phyloP scores from a whole-genome alignment of 768 basidiomycete species.

The Termitomyces titanicus region DNA sequence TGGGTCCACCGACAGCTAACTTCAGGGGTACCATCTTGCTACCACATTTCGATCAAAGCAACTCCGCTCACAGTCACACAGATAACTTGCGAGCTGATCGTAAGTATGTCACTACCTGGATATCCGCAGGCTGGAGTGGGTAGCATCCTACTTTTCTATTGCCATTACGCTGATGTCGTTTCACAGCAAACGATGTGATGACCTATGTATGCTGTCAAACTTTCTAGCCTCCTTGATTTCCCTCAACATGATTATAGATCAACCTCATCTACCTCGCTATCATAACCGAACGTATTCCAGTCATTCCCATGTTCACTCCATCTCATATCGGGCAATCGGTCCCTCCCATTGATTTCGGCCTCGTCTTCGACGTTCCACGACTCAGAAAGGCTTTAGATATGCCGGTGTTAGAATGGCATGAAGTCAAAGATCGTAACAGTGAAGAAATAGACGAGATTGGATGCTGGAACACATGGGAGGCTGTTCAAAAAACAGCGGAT shows the following conservation, averaged over 20 bases:
- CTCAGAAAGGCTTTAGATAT: constrained; percentile 38
- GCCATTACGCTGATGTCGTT: constrained; percentile 5
- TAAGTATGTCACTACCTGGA: constrained; percentile 72
- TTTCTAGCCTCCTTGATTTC: not conserved
- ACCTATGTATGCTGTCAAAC: constrained; percentile 42
- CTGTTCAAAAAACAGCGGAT: constrained; percentile 35
- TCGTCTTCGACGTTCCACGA: constrained; percentile 57
- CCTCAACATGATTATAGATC: constrained; percentile 23
- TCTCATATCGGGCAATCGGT: constrained; percentile 49
- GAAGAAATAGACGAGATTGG: constrained; percentile 42
- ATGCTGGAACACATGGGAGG: constrained; percentile 55
- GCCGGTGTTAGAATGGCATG: constrained; percentile 60
- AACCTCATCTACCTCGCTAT: constrained; percentile 59
- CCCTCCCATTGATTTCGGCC: constrained; percentile 51
- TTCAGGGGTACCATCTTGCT: constrained; percentile 46
- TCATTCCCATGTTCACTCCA: constrained; percentile 56
- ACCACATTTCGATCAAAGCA: not conserved
- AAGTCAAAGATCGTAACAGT: constrained; percentile 50
- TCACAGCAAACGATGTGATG: constrained; percentile 75
- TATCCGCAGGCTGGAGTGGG: constrained; percentile 76
- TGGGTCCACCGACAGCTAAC: constrained; percentile 50
- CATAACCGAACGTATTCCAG: constrained; percentile 56
- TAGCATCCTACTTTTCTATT: constrained; percentile 11
- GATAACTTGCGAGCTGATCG: constrained; percentile 61
- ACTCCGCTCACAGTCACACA: constrained; percentile 17